These are phyloP conservation scores for Raffaelea albimanens DNA, from an alignment of 2,329 filamentous ascomycete species.

Conservation along the genomic window DNA sequence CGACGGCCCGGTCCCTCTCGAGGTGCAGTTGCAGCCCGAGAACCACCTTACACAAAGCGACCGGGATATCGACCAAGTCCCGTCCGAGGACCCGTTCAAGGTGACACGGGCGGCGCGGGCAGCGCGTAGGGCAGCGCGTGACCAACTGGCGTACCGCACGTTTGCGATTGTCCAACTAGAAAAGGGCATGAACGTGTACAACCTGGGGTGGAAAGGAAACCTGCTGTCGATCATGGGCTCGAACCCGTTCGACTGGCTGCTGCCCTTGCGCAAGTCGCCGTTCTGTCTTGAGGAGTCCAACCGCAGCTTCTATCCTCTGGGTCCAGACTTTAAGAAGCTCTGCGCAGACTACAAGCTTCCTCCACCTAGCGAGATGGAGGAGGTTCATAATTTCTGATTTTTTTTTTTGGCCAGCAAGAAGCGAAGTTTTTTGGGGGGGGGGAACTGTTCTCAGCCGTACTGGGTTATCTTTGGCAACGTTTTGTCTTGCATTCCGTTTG, in stretches of 20 bases:
- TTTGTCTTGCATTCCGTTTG: too few species aligned
- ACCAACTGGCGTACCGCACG: constrained; percentile 45
- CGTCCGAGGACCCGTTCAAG: constrained; percentile 1
- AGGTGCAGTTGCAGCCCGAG: not conserved
- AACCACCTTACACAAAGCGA: not conserved
- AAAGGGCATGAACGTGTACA: constrained; percentile 76
- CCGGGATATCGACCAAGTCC: not conserved
- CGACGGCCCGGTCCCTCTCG: not conserved
- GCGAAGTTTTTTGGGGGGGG: not conserved
- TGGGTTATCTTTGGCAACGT: too few species aligned
- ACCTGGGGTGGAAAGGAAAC: constrained; percentile 62
- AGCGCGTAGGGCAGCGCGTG: constrained; percentile 21
- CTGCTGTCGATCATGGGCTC: constrained; percentile 73
- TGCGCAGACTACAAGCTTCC: constrained; percentile 33
- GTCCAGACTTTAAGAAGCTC: constrained; percentile 48
- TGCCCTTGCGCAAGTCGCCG: constrained; percentile 68
- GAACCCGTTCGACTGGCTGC: constrained; percentile 63
- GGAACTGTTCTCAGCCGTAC: too few species aligned
- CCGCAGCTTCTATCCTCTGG: constrained; percentile 60
- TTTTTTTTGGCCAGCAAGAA: too few species aligned
- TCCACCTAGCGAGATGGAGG: constrained; percentile 3
- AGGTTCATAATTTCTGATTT: not conserved
- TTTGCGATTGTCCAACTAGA: constrained; percentile 73
- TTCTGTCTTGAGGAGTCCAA: constrained; percentile 58
- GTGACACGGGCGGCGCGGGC: constrained; percentile 1